Percentiles rank a stretch among this genome's conserved stretches.
Conservation (phyloP, 148 eudicot species). For the Cornus suecica region DNA sequence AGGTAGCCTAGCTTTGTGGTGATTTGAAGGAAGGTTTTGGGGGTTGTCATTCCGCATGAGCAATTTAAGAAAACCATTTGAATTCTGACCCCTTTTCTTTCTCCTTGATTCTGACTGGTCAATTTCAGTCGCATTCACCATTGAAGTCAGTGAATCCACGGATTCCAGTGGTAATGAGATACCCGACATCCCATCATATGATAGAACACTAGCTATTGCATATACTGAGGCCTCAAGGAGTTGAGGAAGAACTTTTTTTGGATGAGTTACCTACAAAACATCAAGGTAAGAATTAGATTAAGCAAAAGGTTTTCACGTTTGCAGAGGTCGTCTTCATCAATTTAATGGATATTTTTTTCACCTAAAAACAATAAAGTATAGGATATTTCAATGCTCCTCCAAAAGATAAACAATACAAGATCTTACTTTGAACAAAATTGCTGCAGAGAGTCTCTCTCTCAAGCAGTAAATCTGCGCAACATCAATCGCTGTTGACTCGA, state of each 20-base stretch:
- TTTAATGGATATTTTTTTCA: not conserved
- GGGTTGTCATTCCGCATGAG: conserved; percentile 4
- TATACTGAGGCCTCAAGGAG: conserved; percentile 54
- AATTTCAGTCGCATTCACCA: conserved; percentile 50
- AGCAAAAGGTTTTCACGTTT: not conserved
- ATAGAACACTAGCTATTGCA: conserved; percentile 58
- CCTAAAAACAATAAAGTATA: too few relatives aligned
- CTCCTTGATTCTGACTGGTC: conserved; percentile 24
- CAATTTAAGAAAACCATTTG: conserved; percentile 31
- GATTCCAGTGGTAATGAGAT: conserved; percentile 30
- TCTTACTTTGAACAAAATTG: conserved; percentile 71
- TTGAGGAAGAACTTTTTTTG: conserved; percentile 57
- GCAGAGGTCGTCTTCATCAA: not conserved
- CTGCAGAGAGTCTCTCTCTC: conserved; percentile 84
- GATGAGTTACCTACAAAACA: conserved; percentile 54
- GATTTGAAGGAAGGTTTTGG: conserved; percentile 9
- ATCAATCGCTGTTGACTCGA: conserved; percentile 71
- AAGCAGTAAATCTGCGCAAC: conserved; percentile 93
- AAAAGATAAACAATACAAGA: not conserved
- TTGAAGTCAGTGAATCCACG: conserved; percentile 46
- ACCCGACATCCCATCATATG: conserved; percentile 68
- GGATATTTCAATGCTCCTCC: not conserved
- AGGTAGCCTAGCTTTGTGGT: conserved; percentile 3
- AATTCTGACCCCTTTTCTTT: conserved; percentile 19
- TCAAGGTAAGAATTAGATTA: not conserved